These are phyloP conservation scores for Phialophora tarda DNA, from an alignment of 2,329 filamentous ascomycete genomes.

Conservation along the genomic window DNA sequence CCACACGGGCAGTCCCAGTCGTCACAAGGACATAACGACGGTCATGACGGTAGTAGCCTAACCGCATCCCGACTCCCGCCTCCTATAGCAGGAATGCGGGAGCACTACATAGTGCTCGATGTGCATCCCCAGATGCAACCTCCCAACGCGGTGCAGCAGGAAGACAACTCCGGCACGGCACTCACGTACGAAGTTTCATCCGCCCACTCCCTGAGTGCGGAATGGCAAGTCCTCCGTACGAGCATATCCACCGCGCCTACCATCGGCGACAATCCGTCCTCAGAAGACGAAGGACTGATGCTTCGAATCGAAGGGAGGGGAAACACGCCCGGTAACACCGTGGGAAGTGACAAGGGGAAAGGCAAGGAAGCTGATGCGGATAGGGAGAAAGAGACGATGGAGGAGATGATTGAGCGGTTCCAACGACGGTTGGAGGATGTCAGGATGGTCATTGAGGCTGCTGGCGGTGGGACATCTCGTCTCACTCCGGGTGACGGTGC, in stretches of 20 bases:
- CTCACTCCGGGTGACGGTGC: not conserved
- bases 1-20: not conserved
- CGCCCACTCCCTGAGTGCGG: conserved; percentile 73
- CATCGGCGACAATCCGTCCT: conserved; percentile 63
- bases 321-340: conserved; percentile 37
- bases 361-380: conserved; percentile 26
- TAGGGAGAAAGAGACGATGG: conserved; percentile 42
- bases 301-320: conserved; percentile 50
- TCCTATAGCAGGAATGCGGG: conserved; percentile 53
- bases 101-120: conserved; percentile 65
- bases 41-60: conserved; percentile 37
- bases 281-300: conserved; percentile 49
- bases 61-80: conserved; percentile 52
- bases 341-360: conserved; percentile 35
- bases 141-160: conserved; percentile 11
- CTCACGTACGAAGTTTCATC: conserved; percentile 61
- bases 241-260: conserved; percentile 65
- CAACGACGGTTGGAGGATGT: conserved; percentile 52
- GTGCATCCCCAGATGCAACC: conserved; percentile 46
- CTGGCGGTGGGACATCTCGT: not conserved
- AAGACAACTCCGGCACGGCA: conserved; percentile 37
- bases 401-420: conserved; percentile 56
- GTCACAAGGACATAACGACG: not conserved
- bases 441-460: conserved; percentile 46
- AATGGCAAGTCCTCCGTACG: conserved; percentile 71